Percentiles rank a stretch among this genome's conserved stretches.
These are phyloP conservation scores for Cinchona pubescens DNA, from an alignment of 257 asterid genomes.

Conservation along the genomic window DNA sequence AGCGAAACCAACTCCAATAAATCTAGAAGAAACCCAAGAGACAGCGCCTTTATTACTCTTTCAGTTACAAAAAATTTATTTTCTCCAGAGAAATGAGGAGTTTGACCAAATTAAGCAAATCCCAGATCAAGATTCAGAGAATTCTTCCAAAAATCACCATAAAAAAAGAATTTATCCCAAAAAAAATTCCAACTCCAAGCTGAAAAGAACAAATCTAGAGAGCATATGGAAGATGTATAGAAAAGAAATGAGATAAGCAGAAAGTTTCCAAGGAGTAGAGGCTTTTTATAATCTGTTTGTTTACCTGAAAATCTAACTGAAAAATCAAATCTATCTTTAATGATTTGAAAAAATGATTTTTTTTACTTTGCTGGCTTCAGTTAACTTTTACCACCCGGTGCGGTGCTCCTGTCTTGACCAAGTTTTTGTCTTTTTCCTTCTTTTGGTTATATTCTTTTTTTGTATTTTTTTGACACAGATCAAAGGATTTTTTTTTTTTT, in stretches of 20 bases:
- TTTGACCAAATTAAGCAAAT: constrained; percentile 17
- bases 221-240: background rate
- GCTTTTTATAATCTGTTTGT: too few relatives aligned
- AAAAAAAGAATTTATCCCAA: background rate
- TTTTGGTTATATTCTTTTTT: background rate
- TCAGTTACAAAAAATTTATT: background rate
- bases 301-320: background rate
- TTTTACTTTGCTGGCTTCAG: constrained; percentile 12
- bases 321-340: constrained; percentile 6
- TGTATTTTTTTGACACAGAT: background rate
- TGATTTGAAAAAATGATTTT: constrained; percentile 14
- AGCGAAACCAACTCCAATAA: constrained; percentile 5
- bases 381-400: too few relatives aligned
- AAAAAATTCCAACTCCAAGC: background rate
- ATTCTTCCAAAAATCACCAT: constrained; percentile 9
- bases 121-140: constrained; percentile 45
- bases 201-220: constrained; percentile 6
- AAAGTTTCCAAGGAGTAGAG: constrained; percentile 17
- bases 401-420: background rate
- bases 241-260: constrained; percentile 16
- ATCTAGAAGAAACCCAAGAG: background rate
- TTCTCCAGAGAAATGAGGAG: background rate
- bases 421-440: background rate
- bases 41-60: background rate
- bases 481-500: background rate